A percentile compares a stretch with the other conserved stretches of the same genome.
These are phyloP conservation scores for Pythium myriotylum DNA, from an alignment of 352 stramenopile genomes.

Conservation along the genomic window DNA sequence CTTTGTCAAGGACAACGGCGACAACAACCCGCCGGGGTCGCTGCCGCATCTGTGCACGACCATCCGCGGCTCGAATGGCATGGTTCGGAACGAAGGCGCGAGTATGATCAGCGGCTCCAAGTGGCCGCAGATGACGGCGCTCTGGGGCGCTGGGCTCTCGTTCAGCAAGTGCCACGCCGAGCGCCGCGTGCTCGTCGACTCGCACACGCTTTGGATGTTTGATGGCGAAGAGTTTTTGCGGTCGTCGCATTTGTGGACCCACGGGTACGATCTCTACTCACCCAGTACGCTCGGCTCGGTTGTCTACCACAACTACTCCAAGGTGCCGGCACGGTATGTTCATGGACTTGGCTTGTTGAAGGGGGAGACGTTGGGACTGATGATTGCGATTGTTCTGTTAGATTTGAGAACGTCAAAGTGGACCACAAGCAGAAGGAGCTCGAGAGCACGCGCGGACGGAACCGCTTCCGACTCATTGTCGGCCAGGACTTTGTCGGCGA, in stretches of 20 bases:
- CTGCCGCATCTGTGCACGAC: constrained; percentile 79
- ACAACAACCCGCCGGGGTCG: constrained; percentile 62
- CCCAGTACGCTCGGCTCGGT: constrained; percentile 34
- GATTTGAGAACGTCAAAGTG: constrained; percentile 38
- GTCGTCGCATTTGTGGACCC: constrained; percentile 40
- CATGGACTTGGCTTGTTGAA: no score
- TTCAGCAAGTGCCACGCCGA: constrained; percentile 88
- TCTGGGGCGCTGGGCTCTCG: constrained; percentile 81
- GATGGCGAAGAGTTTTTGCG: constrained; percentile 47
- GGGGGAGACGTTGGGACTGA: no score
- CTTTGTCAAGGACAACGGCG: constrained; percentile 77
- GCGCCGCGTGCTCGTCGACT: constrained; percentile 69
- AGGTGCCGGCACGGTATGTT: constrained; percentile 30
- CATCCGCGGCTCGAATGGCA: constrained; percentile 62
- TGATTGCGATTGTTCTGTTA: constrained; percentile 3
- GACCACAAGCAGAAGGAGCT: constrained; percentile 28
- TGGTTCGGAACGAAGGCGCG: constrained; percentile 73
- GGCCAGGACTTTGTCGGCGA: constrained; percentile 33
- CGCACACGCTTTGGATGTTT: constrained; percentile 70
- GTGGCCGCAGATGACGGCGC: constrained; percentile 67
- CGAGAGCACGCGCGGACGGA: constrained; percentile 30
- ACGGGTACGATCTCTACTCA: constrained; percentile 46
- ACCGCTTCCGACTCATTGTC: constrained; percentile 36
- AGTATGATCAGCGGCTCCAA: constrained; percentile 81
- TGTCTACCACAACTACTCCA: constrained; percentile 48